phyloP scores from a whole-genome alignment of 164 flowering plant species.

The Vitis riparia region DNA sequence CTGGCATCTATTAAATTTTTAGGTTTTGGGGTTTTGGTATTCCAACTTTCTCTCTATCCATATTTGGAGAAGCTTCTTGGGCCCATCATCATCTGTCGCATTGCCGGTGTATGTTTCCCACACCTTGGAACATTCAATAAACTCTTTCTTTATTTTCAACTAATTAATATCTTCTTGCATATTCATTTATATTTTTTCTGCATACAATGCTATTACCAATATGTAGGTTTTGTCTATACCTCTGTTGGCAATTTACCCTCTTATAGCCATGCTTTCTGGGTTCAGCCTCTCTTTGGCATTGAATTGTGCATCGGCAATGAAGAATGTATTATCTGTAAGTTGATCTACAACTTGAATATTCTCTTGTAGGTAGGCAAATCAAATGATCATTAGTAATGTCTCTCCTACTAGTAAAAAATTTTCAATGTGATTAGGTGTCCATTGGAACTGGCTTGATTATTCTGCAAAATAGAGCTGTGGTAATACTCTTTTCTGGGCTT shows the following conservation, averaged over 20 bases:
- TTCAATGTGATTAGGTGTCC: conserved; percentile 28
- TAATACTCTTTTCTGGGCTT: conserved; percentile 19
- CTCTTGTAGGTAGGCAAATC: background rate
- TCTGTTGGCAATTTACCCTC: conserved; percentile 35
- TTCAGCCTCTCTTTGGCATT: conserved; percentile 24
- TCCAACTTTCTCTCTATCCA: conserved; percentile 33
- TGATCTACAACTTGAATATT: background rate
- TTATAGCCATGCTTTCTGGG: conserved; percentile 35
- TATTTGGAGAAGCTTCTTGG: conserved; percentile 32
- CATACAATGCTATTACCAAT: background rate
- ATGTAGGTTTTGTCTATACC: conserved; percentile 37
- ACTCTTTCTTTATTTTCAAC: background rate
- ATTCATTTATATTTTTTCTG: background rate
- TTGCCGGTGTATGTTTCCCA: conserved; percentile 27
- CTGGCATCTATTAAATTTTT: conserved; percentile 1
- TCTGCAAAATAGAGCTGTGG: conserved; percentile 69
- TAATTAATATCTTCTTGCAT: too few relatives aligned
- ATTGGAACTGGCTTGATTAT: conserved; percentile 49
- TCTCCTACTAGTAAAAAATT: background rate
- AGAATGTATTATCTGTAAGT: conserved; percentile 37
- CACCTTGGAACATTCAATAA: background rate
- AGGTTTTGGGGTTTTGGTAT: conserved; percentile 41
- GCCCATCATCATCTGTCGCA: conserved; percentile 19
- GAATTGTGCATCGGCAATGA: conserved; percentile 34
- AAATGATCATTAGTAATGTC: too few relatives aligned